phyloP scores from a whole-genome alignment of 1,284 basidiomycete species.

The Ganoderma leucocontextum region DNA sequence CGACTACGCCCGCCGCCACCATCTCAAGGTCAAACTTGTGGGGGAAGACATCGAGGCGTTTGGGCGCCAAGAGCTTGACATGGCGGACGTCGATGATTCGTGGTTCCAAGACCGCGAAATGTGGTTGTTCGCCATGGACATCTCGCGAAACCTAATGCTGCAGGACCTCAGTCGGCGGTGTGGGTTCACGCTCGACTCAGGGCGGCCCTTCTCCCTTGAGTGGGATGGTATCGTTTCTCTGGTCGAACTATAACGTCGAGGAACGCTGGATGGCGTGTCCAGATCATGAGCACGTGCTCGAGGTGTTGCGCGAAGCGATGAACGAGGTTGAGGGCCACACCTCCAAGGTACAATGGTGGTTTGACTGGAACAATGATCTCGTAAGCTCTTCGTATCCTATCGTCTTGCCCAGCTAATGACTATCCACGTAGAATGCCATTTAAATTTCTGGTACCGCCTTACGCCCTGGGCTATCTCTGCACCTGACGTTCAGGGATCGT shows the following conservation, averaged over 20 bases:
- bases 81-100: neutral
- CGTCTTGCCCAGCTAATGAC: neutral
- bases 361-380: neutral
- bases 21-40: neutral
- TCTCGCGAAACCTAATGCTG: neutral
- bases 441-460: neutral
- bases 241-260: constrained; percentile 1
- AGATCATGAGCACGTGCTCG: neutral
- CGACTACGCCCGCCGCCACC: neutral
- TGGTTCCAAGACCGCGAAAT: neutral
- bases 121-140: neutral
- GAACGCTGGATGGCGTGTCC: neutral
- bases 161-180: neutral
- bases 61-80: neutral
- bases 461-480: no score
- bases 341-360: neutral
- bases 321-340: neutral
- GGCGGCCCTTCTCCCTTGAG: neutral
- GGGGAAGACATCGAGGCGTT: neutral
- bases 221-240: constrained; percentile 5
- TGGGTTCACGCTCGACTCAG: neutral
- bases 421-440: neutral
- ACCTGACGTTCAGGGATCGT: neutral
- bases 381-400: neutral
- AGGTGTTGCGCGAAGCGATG: neutral